These are phyloP conservation scores for Streptanthus diversifolius DNA, from an alignment of 345 rosid genomes.

Conservation along the genomic window DNA sequence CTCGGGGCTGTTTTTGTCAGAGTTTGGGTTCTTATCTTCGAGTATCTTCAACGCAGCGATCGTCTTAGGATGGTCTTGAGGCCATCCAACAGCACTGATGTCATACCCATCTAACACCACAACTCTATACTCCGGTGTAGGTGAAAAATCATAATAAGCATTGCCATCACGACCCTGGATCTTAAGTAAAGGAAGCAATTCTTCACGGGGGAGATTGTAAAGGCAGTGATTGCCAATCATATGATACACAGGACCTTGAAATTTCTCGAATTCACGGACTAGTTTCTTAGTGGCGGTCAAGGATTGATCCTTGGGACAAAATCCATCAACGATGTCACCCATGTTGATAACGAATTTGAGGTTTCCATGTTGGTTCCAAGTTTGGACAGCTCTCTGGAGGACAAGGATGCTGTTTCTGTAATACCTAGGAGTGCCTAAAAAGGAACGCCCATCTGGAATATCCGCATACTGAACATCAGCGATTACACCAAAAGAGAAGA, in stretches of 20 bases:
- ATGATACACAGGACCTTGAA: constrained; percentile 71
- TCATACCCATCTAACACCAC: constrained; percentile 86
- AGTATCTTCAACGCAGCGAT: constrained; percentile 66
- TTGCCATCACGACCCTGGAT: constrained; percentile 44
- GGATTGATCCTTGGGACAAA: constrained; percentile 71
- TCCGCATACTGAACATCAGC: constrained; percentile 92
- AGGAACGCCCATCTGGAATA: constrained; percentile 81
- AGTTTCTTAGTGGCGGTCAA: constrained; percentile 51
- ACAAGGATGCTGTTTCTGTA: constrained; percentile 75
- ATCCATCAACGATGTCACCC: constrained; percentile 87
- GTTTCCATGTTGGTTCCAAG: constrained; percentile 60
- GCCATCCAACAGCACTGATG: constrained; percentile 87
- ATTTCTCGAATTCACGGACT: constrained; percentile 52
- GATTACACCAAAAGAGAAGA: constrained; percentile 86
- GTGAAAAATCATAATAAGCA: constrained; percentile 90
- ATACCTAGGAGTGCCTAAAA: constrained; percentile 75
- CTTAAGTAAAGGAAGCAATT: constrained; percentile 68
- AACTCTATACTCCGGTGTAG: constrained; percentile 58
- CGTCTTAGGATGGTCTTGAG: constrained; percentile 64
- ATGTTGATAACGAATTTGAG: constrained; percentile 69
- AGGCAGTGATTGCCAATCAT: constrained; percentile 95
- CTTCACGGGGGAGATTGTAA: constrained; percentile 83
- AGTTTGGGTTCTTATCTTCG: constrained; percentile 64
- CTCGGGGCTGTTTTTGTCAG: constrained; percentile 73
- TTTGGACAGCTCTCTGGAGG: constrained; percentile 65